Conservation (phyloP, 768 basidiomycete genomes). For the Auriscalpium microsporum region DNA sequence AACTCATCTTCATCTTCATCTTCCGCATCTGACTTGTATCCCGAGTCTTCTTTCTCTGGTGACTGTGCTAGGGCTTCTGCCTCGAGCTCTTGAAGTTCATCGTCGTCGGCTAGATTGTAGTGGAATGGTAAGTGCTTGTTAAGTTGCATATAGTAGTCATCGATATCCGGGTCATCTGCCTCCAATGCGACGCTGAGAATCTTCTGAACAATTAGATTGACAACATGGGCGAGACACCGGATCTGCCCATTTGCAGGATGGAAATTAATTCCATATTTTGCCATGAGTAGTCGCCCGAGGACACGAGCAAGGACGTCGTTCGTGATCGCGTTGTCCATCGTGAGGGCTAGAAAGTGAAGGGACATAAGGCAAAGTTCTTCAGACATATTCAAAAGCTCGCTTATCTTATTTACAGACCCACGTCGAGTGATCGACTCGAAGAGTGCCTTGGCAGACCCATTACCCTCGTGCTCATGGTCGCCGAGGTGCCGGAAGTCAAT, state of each 20-base stretch:
- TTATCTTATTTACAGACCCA: slow-evolving; percentile 28
- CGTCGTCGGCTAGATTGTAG: neutral
- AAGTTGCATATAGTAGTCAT: neutral
- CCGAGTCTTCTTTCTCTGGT: slow-evolving; percentile 16
- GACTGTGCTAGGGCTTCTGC: neutral
- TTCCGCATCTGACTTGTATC: slow-evolving; percentile 10
- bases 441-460: slow-evolving; percentile 25
- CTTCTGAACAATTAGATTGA: slow-evolving; percentile 30
- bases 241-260: slow-evolving; percentile 24
- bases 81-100: neutral
- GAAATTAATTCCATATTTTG: slow-evolving; percentile 15
- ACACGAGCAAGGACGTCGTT: slow-evolving; percentile 26
- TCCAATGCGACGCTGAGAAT: slow-evolving; percentile 15
- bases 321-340: slow-evolving; percentile 27
- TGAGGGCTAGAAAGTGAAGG: slow-evolving; percentile 17
- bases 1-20: slow-evolving; percentile 10
- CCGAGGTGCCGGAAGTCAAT: slow-evolving; percentile 14
- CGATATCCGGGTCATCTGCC: neutral
- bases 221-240: slow-evolving; percentile 27
- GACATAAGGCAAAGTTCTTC: slow-evolving; percentile 3
- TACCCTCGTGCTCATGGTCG: slow-evolving; percentile 20
- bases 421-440: slow-evolving; percentile 15
- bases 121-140: neutral
- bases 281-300: slow-evolving; percentile 21
- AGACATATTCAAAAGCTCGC: slow-evolving; percentile 4